A percentile compares a stretch with the other conserved stretches of the same genome.
Evolutionary conservation across 768 basidiomycete genomes (phyloP).

Genomic region (Aureoboletus auriporus): DNA sequence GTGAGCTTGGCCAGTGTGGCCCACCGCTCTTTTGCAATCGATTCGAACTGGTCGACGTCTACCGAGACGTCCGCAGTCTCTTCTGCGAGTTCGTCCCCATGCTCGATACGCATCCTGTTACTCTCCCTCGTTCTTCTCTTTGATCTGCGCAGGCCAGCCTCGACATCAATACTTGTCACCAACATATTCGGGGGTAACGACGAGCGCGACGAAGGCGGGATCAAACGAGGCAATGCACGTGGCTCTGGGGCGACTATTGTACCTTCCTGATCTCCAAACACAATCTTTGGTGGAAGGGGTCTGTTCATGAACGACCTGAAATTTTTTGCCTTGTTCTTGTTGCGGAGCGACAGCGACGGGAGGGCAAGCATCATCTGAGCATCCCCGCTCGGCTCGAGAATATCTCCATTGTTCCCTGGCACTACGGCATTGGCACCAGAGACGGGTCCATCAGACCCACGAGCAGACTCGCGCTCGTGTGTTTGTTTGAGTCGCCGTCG

Average conservation of each 20-base stretch:
- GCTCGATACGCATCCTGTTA: slow-evolving; percentile 29
- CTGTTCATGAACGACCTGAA: slow-evolving; percentile 51
- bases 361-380: slow-evolving; percentile 14
- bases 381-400: too few relatives aligned
- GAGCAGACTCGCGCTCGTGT: slow-evolving; percentile 21
- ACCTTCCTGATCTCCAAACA: slow-evolving; percentile 36
- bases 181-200: slow-evolving; percentile 58
- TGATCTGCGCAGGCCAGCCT: slow-evolving; percentile 36
- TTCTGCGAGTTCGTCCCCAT: slow-evolving; percentile 17
- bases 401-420: background rate
- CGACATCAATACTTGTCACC: slow-evolving; percentile 71
- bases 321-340: slow-evolving; percentile 73
- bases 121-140: slow-evolving; percentile 31
- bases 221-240: slow-evolving; percentile 32
- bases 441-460: slow-evolving; percentile 19
- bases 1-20: slow-evolving; percentile 18
- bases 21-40: slow-evolving; percentile 16
- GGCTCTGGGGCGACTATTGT: background rate
- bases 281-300: slow-evolving; percentile 48
- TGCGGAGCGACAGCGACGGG: slow-evolving; percentile 49
- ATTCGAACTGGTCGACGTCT: slow-evolving; percentile 8
- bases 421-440: slow-evolving; percentile 41
- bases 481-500: slow-evolving; percentile 48
- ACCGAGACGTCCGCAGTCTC: background rate
- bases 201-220: slow-evolving; percentile 64